These are phyloP conservation scores for sunflower (Helianthus annuus) DNA, from an alignment of 129 eudicot species.

Conservation along the genomic window HanXRQr2.0-SUNRISE NC_035444.2:133714085-133714584, in stretches of 20 bases:
- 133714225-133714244: conserved; percentile 24
- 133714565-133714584: conserved; percentile 56
- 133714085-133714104: too few relatives aligned
- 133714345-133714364: conserved; percentile 84
- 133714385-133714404: conserved; percentile 83
- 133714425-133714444: conserved; percentile 75
- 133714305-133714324: conserved; percentile 58
- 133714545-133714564: conserved; percentile 87
- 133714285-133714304: conserved; percentile 85
- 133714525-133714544: conserved; percentile 49
- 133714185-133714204: not conserved
- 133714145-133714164: too few relatives aligned
- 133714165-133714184: too few relatives aligned
- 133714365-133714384: conserved; percentile 67
- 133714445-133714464: conserved; percentile 42
- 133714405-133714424: conserved; percentile 44
- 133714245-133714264: conserved; percentile 34
- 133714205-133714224: not conserved
- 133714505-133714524: conserved; percentile 33
- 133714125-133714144: too few relatives aligned
- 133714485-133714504: conserved; percentile 40
- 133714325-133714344: conserved; percentile 44
- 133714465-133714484: conserved; percentile 50
- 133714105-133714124: too few relatives aligned
- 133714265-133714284: conserved; percentile 76